A percentile compares a stretch with the other conserved stretches of the same genome.
Evolutionary conservation across 768 basidiomycete genomes (phyloP).

Genomic region (Guyanaporus albipodus): DNA sequence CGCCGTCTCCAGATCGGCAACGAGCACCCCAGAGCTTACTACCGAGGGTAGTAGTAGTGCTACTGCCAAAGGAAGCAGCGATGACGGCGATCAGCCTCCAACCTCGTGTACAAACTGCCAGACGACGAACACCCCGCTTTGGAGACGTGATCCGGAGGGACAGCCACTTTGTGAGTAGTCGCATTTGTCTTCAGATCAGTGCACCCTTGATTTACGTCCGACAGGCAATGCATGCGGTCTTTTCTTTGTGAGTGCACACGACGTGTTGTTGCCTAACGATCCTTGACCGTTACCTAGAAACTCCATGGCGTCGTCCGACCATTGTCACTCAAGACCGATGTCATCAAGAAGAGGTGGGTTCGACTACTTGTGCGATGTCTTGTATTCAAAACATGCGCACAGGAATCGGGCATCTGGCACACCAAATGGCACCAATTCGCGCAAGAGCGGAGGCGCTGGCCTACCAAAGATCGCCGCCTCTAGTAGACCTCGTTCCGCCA

Average conservation of each 20-base stretch:
- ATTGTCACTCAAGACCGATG: slow-evolving; percentile 92
- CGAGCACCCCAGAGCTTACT: slow-evolving; percentile 63
- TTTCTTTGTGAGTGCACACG: slow-evolving; percentile 70
- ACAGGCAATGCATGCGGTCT: slow-evolving; percentile 88
- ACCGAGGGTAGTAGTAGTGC: slow-evolving; percentile 28
- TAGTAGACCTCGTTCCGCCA: slow-evolving; percentile 66
- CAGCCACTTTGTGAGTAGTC: slow-evolving; percentile 76
- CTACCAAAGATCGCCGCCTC: slow-evolving; percentile 76
- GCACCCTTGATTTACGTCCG: slow-evolving; percentile 13
- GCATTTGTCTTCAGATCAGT: slow-evolving; percentile 5
- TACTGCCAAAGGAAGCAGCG: slow-evolving; percentile 42
- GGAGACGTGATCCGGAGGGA: slow-evolving; percentile 90
- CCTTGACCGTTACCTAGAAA: slow-evolving; percentile 55
- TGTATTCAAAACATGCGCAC: background rate
- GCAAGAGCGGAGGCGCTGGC: slow-evolving; percentile 51
- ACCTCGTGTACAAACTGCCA: slow-evolving; percentile 94
- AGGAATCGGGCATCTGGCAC: slow-evolving; percentile 83
- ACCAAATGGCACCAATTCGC: slow-evolving; percentile 53
- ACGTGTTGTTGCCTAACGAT: background rate
- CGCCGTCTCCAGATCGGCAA: slow-evolving; percentile 45
- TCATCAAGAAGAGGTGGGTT: slow-evolving; percentile 89
- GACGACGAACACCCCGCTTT: slow-evolving; percentile 91
- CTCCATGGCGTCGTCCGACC: slow-evolving; percentile 94
- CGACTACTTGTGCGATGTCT: background rate
- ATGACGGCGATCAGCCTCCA: slow-evolving; percentile 66